Evolutionary conservation across 495 filamentous ascomycete genomes (phyloP).

Genomic region (Penicillium parvum): DNA sequence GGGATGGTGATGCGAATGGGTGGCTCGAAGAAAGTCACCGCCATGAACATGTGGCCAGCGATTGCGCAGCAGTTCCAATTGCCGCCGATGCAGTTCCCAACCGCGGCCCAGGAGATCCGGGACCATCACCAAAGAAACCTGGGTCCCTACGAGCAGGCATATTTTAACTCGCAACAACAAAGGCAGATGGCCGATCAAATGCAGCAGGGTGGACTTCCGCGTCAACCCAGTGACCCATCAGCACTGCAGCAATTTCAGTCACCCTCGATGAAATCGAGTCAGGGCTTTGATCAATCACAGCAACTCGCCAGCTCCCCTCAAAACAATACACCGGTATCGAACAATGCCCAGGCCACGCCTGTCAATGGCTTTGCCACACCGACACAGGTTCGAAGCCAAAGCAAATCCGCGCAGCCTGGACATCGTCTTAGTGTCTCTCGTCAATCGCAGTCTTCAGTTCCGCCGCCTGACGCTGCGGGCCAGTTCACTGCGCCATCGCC

Average conservation of each 20-base stretch:
- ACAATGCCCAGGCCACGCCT: constrained; percentile 29
- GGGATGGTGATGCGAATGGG: constrained; percentile 68
- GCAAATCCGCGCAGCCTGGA: constrained; percentile 34
- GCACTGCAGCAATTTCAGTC: constrained; percentile 42
- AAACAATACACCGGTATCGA: constrained; percentile 26
- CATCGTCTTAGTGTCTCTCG: constrained; percentile 37
- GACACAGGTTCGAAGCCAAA: constrained; percentile 35
- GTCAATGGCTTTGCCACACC: constrained; percentile 44
- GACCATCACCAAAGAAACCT: constrained; percentile 71
- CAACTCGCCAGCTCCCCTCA: constrained; percentile 37
- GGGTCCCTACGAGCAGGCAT: constrained; percentile 68
- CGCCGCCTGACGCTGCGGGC: constrained; percentile 27
- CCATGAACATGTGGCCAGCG: constrained; percentile 64
- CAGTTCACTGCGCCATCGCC: constrained; percentile 34
- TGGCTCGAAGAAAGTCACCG: constrained; percentile 70
- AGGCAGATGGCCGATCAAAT: constrained; percentile 49
- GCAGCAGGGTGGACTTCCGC: constrained; percentile 43
- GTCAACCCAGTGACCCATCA: constrained; percentile 35
- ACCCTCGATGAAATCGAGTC: constrained; percentile 29
- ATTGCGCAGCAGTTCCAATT: constrained; percentile 67
- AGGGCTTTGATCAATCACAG: constrained; percentile 33
- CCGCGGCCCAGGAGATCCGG: constrained; percentile 63
- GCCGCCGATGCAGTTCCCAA: constrained; percentile 57
- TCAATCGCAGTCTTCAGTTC: constrained; percentile 34
- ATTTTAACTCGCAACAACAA: constrained; percentile 55